Evolutionary conservation across 164 flowering plant genomes (phyloP).

Genomic region (Pachysandra terminalis): DNA sequence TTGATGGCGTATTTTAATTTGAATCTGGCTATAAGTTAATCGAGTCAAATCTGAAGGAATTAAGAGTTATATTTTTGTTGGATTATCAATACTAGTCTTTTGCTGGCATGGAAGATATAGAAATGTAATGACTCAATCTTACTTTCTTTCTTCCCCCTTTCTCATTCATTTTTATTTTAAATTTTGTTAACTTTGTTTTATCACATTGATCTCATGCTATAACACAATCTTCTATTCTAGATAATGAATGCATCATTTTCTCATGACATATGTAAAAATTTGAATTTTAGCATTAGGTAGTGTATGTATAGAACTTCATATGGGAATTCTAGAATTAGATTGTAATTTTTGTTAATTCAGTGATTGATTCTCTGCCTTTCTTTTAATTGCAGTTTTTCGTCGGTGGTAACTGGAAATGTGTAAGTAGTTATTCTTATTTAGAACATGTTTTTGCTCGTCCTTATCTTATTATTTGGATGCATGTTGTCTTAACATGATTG

Average conservation of each 20-base stretch:
- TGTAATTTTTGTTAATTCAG: constrained; percentile 1
- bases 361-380: constrained; percentile 9
- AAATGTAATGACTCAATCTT: background rate
- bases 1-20: background rate
- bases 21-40: background rate
- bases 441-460: background rate
- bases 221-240: background rate
- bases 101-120: background rate
- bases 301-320: background rate
- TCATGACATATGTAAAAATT: background rate
- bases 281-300: background rate
- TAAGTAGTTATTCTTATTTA: constrained; percentile 39
- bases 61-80: background rate
- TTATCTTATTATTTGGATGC: background rate
- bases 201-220: background rate
- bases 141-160: background rate
- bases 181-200: background rate
- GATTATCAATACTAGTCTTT: background rate
- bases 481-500: background rate
- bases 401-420: constrained; percentile 99
- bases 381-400: constrained; percentile 88
- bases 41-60: background rate
- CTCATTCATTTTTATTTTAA: background rate
- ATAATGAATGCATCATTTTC: background rate
- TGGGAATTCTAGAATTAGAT: background rate